Conservation (phyloP, 2,329 filamentous ascomycete genomes). For the Paracoccidioides lutzii region DNA sequence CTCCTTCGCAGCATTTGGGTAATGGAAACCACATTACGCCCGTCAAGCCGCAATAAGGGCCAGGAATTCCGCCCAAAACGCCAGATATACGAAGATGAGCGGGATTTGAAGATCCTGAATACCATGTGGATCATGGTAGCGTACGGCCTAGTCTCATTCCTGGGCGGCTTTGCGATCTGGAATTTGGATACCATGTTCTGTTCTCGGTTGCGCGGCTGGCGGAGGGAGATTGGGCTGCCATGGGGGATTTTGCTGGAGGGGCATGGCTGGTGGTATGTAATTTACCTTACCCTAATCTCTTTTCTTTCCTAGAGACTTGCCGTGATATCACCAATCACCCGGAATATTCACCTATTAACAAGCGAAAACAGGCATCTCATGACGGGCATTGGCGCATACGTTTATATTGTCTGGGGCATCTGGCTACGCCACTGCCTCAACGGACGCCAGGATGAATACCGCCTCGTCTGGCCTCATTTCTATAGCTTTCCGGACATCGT, state of each 20-base stretch:
- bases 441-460: constrained; percentile 56
- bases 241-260: constrained; percentile 67
- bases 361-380: constrained; percentile 54
- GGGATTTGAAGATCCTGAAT: constrained; percentile 46
- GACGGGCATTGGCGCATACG: constrained; percentile 71
- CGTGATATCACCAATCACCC: neutral
- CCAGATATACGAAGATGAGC: constrained; percentile 38
- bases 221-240: constrained; percentile 57
- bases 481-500: constrained; percentile 46
- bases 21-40: constrained; percentile 56
- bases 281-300: neutral
- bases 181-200: constrained; percentile 69
- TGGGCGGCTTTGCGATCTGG: constrained; percentile 67
- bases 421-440: constrained; percentile 70
- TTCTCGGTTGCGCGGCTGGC: constrained; percentile 49
- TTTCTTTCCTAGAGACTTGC: neutral
- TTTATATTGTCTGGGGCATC: constrained; percentile 71
- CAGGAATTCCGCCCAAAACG: constrained; percentile 33
- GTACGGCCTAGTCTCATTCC: constrained; percentile 55
- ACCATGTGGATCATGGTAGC: constrained; percentile 67
- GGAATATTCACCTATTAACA: neutral
- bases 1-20: constrained; percentile 62
- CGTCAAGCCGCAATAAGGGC: constrained; percentile 40
- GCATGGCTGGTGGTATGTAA: constrained; percentile 55
- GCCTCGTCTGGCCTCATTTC: constrained; percentile 54